Evolutionary conservation across 2,329 filamentous ascomycete species (phyloP), one percentile per base, ranked within the genome.

Genomic region (Aureobasidium sp.): DNA sequence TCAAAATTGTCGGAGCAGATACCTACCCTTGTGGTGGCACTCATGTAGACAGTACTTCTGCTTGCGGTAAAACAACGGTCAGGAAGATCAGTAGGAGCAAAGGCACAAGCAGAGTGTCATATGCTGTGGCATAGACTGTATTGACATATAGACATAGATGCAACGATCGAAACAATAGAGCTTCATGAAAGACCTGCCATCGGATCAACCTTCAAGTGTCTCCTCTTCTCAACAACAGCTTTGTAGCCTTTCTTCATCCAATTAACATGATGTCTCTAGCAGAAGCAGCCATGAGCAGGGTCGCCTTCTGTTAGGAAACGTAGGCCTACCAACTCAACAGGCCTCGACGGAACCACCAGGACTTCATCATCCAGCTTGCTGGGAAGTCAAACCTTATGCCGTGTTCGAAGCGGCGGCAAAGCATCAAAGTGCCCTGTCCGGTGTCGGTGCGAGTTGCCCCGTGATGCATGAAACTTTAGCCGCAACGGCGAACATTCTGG

Each of bases 1-100:
- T 90, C 27, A 81, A 84, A 63, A 88, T 91, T 64, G 82, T 84
- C 0, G 87, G 87, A 0, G 81, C 83, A 0, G 88, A 87, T 67
- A 81, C 81, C 29, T 90, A 91, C 75, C 87, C 88, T 1, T 91
- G 88, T 71, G 88, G 88, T 8, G 88, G 88, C 0, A 91, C 88
- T 29, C 88, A 91, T 76, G 87, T 90, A 3, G 76, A 81, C 34
- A 80, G 75, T 20, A 87, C 85, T 24, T 78, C 81, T 63, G 67
- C 80, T 64, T 85, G 82, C 68, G 84, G 86, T 0, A 80, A 81
- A 70, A 84, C 84, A 5, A 82, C 76, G 3, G 85, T 90, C 4
- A 86, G 80, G 76, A 89, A 87, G 75, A 87, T 91, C 61, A 80
- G 80, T 65, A 79, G 86, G 72, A 79, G 77, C 59, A 88, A 87